Evolutionary conservation across 768 basidiomycete genomes (phyloP).

Genomic region (Agaricus sinodeliciosus): DNA sequence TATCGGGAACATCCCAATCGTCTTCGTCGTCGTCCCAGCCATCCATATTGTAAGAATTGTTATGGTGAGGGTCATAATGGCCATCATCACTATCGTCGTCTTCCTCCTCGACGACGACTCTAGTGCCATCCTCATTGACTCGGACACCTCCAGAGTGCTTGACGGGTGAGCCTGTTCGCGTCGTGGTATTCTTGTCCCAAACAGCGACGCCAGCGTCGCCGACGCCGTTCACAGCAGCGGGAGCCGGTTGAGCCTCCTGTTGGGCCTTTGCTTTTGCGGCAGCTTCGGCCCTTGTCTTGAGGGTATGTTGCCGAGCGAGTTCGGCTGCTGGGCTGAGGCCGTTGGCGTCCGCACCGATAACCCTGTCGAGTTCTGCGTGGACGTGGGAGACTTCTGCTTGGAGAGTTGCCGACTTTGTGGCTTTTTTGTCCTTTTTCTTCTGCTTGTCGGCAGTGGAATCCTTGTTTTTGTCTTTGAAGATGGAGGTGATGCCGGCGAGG

Average conservation of each 20-base stretch:
- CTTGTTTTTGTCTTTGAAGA: conserved; percentile 87
- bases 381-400: conserved; percentile 74
- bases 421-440: conserved; percentile 45
- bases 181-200: conserved; percentile 83
- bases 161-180: conserved; percentile 42
- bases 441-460: conserved; percentile 21
- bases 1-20: conserved; percentile 65
- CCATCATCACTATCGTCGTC: conserved; percentile 53
- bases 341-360: conserved; percentile 44
- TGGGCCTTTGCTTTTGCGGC: conserved; percentile 59
- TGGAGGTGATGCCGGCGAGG: conserved; percentile 82
- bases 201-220: conserved; percentile 37
- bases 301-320: conserved; percentile 84
- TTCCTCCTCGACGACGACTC: conserved; percentile 67
- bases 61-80: conserved; percentile 34
- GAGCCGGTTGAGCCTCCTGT: conserved; percentile 32
- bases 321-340: conserved; percentile 89
- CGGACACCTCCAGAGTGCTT: conserved; percentile 30
- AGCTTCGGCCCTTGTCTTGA: conserved; percentile 80
- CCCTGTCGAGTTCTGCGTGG: conserved; percentile 76
- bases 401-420: conserved; percentile 57
- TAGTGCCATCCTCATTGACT: conserved; percentile 61
- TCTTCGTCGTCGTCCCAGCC: conserved; percentile 73
- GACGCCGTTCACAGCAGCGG: conserved; percentile 22
- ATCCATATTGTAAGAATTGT: conserved; percentile 42